Conservation (phyloP, 2,329 filamentous ascomycete species). For the Trichoderma atroviride region DNA sequence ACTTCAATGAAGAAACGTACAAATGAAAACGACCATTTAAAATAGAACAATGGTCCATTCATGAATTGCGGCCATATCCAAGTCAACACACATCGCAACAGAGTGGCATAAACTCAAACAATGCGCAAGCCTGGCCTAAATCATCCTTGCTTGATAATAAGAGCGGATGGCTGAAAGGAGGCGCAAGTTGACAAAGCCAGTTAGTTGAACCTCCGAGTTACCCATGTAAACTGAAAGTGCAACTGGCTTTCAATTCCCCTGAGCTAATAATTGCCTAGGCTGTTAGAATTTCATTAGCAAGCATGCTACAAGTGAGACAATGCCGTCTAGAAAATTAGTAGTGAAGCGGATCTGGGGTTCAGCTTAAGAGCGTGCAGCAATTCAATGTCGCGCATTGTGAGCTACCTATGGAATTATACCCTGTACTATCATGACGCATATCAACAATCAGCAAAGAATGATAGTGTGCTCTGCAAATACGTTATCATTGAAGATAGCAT, state of each 20-base stretch:
- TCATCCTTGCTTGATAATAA: neutral
- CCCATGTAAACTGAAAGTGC: neutral
- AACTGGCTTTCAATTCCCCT: neutral
- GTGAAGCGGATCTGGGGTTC: neutral
- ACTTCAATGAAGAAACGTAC: neutral
- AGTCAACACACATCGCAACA: neutral
- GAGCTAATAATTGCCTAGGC: neutral
- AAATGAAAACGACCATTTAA: neutral
- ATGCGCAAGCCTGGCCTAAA: neutral
- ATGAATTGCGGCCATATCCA: neutral
- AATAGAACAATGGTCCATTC: neutral
- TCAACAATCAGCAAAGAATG: neutral
- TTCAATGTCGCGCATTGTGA: neutral
- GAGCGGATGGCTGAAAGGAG: neutral
- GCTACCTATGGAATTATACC: neutral
- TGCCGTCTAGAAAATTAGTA: neutral
- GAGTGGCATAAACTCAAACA: neutral
- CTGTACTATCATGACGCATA: neutral
- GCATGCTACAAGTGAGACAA: neutral
- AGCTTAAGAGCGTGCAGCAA: neutral
- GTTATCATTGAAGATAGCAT: neutral
- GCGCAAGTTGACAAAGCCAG: neutral
- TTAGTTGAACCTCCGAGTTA: neutral
- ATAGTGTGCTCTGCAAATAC: neutral
- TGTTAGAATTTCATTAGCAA: neutral